phyloP scores from a whole-genome alignment of 2,329 filamentous ascomycete genomes.

The Cordyceps cicadae region DNA sequence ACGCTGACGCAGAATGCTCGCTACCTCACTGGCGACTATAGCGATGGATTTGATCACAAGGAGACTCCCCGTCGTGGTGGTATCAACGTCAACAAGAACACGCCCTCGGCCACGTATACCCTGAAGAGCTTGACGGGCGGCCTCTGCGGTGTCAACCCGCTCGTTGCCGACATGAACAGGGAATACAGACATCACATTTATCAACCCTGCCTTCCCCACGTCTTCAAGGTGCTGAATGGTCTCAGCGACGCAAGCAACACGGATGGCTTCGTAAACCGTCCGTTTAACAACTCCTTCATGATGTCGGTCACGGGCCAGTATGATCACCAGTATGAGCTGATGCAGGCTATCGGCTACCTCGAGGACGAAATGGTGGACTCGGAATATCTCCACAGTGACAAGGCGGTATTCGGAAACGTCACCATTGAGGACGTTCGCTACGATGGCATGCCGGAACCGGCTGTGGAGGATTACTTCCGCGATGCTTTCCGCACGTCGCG shows the following conservation, averaged over 20 bases:
- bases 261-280: constrained; percentile 18
- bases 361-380: constrained; percentile 19
- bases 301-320: constrained; percentile 26
- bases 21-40: constrained; percentile 28
- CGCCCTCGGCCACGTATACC: constrained; percentile 35
- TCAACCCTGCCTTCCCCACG: constrained; percentile 35
- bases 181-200: constrained; percentile 34
- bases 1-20: constrained; percentile 25
- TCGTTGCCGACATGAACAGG: constrained; percentile 34
- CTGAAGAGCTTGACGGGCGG: constrained; percentile 34
- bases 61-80: constrained; percentile 25
- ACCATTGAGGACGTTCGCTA: constrained; percentile 26
- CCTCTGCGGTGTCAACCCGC: constrained; percentile 32
- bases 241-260: constrained; percentile 10
- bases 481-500: constrained; percentile 23
- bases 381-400: constrained; percentile 23
- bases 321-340: constrained; percentile 26
- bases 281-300: constrained; percentile 26
- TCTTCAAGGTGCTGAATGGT: constrained; percentile 26
- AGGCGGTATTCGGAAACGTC: constrained; percentile 22
- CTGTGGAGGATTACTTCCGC: constrained; percentile 25
- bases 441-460: constrained; percentile 25
- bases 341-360: constrained; percentile 24
- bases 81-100: constrained; percentile 31
- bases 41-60: constrained; percentile 24